Conservation (phyloP, 2,329 filamentous ascomycete species). For the Colletotrichum camelliae region DNA sequence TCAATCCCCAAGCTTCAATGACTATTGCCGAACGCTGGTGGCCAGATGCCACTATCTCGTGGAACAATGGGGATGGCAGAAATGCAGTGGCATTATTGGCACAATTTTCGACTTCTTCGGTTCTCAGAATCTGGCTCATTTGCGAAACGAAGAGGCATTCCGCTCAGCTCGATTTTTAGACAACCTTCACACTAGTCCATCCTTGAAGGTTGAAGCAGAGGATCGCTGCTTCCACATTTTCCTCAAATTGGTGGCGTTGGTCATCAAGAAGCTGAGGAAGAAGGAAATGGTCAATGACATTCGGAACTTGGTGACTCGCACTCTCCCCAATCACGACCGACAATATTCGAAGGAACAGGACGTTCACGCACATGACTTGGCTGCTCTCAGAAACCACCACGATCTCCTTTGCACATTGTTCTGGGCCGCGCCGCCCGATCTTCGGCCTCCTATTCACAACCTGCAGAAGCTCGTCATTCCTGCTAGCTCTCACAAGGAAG, state of each 20-base stretch:
- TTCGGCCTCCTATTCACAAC: conserved; percentile 57
- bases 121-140: conserved; percentile 63
- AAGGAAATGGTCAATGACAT: conserved; percentile 61
- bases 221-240: conserved; percentile 73
- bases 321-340: conserved; percentile 70
- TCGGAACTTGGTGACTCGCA: conserved; percentile 64
- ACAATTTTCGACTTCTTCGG: conserved; percentile 73
- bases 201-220: conserved; percentile 54
- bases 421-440: conserved; percentile 63
- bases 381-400: conserved; percentile 71
- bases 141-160: conserved; percentile 69
- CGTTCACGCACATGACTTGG: conserved; percentile 65
- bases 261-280: conserved; percentile 56
- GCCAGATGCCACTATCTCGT: conserved; percentile 68
- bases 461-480: conserved; percentile 66
- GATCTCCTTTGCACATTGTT: conserved; percentile 71
- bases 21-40: conserved; percentile 65
- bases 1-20: conserved; percentile 68
- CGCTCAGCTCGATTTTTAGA: conserved; percentile 67
- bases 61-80: conserved; percentile 70
- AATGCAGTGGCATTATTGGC: conserved; percentile 61
- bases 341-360: conserved; percentile 68
- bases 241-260: conserved; percentile 66
- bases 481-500: conserved; percentile 68
- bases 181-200: conserved; percentile 51